phyloP scores from a whole-genome alignment of 2,329 filamentous ascomycete genomes.

The Fusarium sp. region DNA sequence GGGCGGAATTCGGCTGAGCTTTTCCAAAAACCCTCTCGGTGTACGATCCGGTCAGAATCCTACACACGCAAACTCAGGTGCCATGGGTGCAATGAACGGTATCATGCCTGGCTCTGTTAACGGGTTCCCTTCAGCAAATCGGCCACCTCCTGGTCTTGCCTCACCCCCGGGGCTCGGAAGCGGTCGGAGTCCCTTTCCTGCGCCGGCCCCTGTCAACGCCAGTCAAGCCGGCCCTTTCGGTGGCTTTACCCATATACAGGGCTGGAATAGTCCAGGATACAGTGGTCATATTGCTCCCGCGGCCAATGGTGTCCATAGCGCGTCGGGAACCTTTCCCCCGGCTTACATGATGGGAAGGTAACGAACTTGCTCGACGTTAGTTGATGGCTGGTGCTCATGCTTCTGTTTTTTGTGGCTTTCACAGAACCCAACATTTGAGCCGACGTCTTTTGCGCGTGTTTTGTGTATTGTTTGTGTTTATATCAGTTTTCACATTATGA shows the following conservation, averaged over 20 bases:
- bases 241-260: constrained; percentile 33
- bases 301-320: constrained; percentile 36
- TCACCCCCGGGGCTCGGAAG: constrained; percentile 77
- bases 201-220: constrained; percentile 40
- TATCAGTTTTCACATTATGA: constrained; percentile 17
- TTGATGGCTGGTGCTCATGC: not conserved
- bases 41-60: constrained; percentile 83
- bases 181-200: constrained; percentile 45
- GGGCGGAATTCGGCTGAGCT: constrained; percentile 93
- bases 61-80: constrained; percentile 55
- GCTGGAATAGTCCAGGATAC: constrained; percentile 45
- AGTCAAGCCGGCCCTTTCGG: constrained; percentile 38
- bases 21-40: constrained; percentile 96
- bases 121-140: constrained; percentile 76
- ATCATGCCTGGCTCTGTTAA: constrained; percentile 65
- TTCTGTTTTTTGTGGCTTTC: not conserved
- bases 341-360: constrained; percentile 14
- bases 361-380: not conserved
- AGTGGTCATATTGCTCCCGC: constrained; percentile 25
- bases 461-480: constrained; percentile 1
- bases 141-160: constrained; percentile 84
- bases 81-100: constrained; percentile 69
- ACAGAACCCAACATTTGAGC: not conserved
- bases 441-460: not conserved
- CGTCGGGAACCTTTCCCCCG: constrained; percentile 45